Evolutionary conservation across 2,329 filamentous ascomycete species (phyloP).

Genomic region (Fonsecaea monophora): DNA sequence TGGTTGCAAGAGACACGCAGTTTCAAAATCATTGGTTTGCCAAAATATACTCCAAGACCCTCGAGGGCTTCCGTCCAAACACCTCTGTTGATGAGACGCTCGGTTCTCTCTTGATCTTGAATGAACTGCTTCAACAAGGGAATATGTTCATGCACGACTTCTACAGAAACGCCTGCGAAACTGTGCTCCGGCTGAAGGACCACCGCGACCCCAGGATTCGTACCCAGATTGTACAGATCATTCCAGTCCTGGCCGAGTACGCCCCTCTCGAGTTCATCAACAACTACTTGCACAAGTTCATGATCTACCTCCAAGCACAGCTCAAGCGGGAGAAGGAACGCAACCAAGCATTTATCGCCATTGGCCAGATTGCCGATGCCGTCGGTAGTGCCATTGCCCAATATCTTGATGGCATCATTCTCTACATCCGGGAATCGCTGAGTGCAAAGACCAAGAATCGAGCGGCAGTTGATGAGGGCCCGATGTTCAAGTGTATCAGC

Average conservation of each 20-base stretch:
- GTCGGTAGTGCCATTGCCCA: slow-evolving; percentile 94
- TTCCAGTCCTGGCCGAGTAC: slow-evolving; percentile 91
- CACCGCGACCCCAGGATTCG: slow-evolving; percentile 87
- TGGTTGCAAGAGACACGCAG: slow-evolving; percentile 86
- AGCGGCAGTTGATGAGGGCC: slow-evolving; percentile 65
- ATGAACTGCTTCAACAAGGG: slow-evolving; percentile 90
- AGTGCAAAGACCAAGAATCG: slow-evolving; percentile 56
- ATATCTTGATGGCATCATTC: slow-evolving; percentile 91
- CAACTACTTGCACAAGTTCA: slow-evolving; percentile 90
- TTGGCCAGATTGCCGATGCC: slow-evolving; percentile 94
- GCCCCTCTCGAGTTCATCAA: slow-evolving; percentile 88
- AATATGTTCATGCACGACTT: slow-evolving; percentile 99
- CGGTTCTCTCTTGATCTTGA: slow-evolving; percentile 89
- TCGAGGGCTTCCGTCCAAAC: slow-evolving; percentile 73
- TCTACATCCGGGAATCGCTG: slow-evolving; percentile 83
- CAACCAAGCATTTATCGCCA: slow-evolving; percentile 92
- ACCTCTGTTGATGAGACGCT: slow-evolving; percentile 88
- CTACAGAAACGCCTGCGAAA: slow-evolving; percentile 90
- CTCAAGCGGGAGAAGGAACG: slow-evolving; percentile 94
- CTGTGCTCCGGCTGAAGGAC: slow-evolving; percentile 90
- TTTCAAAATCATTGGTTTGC: slow-evolving; percentile 88
- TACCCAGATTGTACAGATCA: slow-evolving; percentile 86
- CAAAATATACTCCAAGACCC: slow-evolving; percentile 86
- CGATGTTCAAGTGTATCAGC: slow-evolving; percentile 97
- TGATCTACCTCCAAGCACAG: slow-evolving; percentile 93